These are phyloP conservation scores for Neurospora terricola DNA, from an alignment of 495 filamentous ascomycete genomes.

Conservation along the genomic window DNA sequence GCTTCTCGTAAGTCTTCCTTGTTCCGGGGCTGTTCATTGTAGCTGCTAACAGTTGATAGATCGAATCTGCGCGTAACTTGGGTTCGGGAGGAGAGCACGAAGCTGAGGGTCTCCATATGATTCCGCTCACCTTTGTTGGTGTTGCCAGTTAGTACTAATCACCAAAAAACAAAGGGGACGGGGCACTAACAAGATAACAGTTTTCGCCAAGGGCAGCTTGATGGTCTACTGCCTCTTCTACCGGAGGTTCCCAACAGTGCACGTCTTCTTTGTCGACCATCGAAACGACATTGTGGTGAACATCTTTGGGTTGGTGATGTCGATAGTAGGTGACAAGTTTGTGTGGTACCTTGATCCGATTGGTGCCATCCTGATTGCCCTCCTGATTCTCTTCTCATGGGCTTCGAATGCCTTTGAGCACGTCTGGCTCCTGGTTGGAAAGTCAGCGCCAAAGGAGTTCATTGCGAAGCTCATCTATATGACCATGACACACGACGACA, in stretches of 20 bases:
- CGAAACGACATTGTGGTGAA: slow-evolving; percentile 49
- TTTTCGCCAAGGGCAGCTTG: slow-evolving; percentile 36
- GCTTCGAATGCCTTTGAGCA: slow-evolving; percentile 45
- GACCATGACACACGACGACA: slow-evolving; percentile 42
- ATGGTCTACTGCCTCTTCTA: slow-evolving; percentile 43
- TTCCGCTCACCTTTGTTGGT: slow-evolving; percentile 42
- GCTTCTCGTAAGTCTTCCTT: slow-evolving; percentile 30
- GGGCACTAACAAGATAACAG: slow-evolving; percentile 15
- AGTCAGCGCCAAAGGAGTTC: slow-evolving; percentile 42
- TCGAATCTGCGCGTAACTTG: slow-evolving; percentile 39
- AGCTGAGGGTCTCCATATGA: slow-evolving; percentile 32
- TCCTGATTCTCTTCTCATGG: slow-evolving; percentile 47
- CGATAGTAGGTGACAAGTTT: slow-evolving; percentile 40
- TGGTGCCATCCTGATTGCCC: slow-evolving; percentile 44
- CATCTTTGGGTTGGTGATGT: slow-evolving; percentile 44
- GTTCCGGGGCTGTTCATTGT: background rate
- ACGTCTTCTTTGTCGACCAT: slow-evolving; percentile 47
- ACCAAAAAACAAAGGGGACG: background rate
- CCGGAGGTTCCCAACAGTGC: slow-evolving; percentile 42
- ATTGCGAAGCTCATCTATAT: slow-evolving; percentile 49
- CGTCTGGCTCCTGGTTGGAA: slow-evolving; percentile 47
- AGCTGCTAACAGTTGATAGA: slow-evolving; percentile 12
- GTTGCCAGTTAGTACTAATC: slow-evolving; percentile 34
- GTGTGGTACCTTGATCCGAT: slow-evolving; percentile 48
- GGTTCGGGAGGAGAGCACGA: slow-evolving; percentile 26